Evolutionary conservation across 2,329 filamentous ascomycete genomes (phyloP).

Genomic region (Zopfia rhizophila): DNA sequence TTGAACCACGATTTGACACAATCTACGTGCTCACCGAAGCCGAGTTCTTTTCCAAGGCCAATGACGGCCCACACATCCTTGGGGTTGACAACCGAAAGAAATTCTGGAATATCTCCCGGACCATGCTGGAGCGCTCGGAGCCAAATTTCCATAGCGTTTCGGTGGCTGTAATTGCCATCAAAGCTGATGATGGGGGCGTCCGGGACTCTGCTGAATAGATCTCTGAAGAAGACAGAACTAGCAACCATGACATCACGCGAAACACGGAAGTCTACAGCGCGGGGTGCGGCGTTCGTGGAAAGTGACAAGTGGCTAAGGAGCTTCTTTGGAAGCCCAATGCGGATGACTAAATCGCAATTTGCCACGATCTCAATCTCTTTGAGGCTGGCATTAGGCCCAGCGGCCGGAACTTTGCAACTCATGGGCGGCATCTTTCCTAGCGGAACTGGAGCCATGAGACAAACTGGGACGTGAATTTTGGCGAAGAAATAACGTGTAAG

Average conservation of each 20-base stretch:
- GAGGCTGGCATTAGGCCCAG: constrained; percentile 8
- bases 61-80: constrained; percentile 27
- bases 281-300: constrained; percentile 9
- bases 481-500: constrained; percentile 6
- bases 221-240: constrained; percentile 20
- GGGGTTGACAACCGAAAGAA: constrained; percentile 20
- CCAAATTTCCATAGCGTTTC: constrained; percentile 28
- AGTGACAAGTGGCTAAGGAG: constrained; percentile 16
- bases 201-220: constrained; percentile 5
- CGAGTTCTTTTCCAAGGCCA: constrained; percentile 22
- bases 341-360: constrained; percentile 24
- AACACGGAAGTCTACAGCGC: constrained; percentile 22
- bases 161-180: constrained; percentile 21
- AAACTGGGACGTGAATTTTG: not conserved
- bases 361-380: constrained; percentile 15
- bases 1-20: constrained; percentile 27
- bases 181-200: constrained; percentile 14
- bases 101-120: constrained; percentile 14
- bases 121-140: constrained; percentile 23
- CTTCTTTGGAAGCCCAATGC: constrained; percentile 19
- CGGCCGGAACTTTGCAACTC: constrained; percentile 8
- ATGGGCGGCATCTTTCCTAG: constrained; percentile 7
- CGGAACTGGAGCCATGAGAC: not conserved
- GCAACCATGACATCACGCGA: constrained; percentile 13
- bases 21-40: constrained; percentile 6